Percentiles rank a stretch among this genome's conserved stretches.
phyloP scores from a whole-genome alignment of 352 stramenopile species.

The Pythium coloratum region DNA sequence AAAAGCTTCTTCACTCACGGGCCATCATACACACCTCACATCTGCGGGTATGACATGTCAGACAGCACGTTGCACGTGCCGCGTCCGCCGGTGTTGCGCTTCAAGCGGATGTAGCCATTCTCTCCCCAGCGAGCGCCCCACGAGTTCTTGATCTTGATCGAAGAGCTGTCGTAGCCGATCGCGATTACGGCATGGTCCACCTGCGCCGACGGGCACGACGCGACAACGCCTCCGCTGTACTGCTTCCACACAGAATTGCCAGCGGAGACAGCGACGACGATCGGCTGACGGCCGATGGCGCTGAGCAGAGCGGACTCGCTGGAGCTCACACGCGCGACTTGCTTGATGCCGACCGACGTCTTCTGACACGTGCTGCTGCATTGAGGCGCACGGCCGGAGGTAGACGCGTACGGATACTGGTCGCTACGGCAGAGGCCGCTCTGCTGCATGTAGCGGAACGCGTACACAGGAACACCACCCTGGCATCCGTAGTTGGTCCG shows the following conservation, averaged over 20 bases:
- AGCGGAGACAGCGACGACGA: slow-evolving; percentile 25
- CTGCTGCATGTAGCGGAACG: slow-evolving; percentile 22
- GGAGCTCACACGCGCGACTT: neutral
- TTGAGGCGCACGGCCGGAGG: neutral
- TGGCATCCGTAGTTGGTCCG: slow-evolving; percentile 27
- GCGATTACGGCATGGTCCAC: slow-evolving; percentile 35
- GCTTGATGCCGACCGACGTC: neutral
- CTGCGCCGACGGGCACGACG: neutral
- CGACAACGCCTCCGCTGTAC: slow-evolving; percentile 30
- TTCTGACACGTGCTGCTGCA: slow-evolving; percentile 12
- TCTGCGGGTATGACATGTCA: slow-evolving; percentile 1
- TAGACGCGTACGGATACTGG: slow-evolving; percentile 16
- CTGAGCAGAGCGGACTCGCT: slow-evolving; percentile 12
- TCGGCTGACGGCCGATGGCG: slow-evolving; percentile 20
- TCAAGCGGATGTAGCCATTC: slow-evolving; percentile 73
- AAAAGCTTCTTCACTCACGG: neutral
- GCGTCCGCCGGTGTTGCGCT: slow-evolving; percentile 45
- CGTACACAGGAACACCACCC: slow-evolving; percentile 23
- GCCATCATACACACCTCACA: neutral
- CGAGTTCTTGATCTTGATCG: slow-evolving; percentile 37
- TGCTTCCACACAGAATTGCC: slow-evolving; percentile 27
- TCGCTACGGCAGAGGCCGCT: slow-evolving; percentile 15
- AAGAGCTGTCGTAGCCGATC: slow-evolving; percentile 24
- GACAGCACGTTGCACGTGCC: slow-evolving; percentile 1
- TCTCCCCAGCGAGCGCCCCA: slow-evolving; percentile 38